phyloP scores from a whole-genome alignment of 768 basidiomycete species.

The Tulasnella sp. region DNA sequence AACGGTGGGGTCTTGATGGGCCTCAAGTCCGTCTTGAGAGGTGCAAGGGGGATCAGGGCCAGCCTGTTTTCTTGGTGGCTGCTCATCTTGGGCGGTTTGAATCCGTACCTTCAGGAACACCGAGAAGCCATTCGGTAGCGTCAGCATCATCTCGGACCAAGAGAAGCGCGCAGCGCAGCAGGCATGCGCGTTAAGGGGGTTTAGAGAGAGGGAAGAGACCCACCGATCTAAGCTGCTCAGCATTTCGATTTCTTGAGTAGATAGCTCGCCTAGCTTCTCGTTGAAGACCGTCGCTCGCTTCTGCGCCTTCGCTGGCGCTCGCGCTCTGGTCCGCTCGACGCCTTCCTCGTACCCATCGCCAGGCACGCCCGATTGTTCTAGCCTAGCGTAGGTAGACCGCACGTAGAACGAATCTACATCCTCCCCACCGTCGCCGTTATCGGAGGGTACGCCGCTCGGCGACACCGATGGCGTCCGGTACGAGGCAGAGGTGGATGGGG shows the following conservation, averaged over 20 bases:
- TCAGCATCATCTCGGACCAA: neutral
- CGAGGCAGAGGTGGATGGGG: neutral
- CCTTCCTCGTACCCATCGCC: constrained; percentile 95
- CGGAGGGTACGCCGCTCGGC: constrained; percentile 6
- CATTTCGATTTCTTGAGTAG: constrained; percentile 66
- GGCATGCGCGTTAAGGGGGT: neutral
- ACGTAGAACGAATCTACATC: constrained; percentile 81
- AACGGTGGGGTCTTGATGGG: constrained; percentile 38
- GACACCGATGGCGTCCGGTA: constrained; percentile 8
- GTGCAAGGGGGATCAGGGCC: constrained; percentile 60
- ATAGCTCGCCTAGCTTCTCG: constrained; percentile 54
- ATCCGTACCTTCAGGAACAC: constrained; percentile 69
- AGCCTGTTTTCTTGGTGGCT: constrained; percentile 68
- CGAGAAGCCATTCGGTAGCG: no score
- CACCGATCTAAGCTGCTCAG: constrained; percentile 83
- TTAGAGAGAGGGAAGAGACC: constrained; percentile 31
- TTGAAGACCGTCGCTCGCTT: constrained; percentile 43
- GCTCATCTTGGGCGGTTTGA: constrained; percentile 66
- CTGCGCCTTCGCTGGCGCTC: constrained; percentile 47
- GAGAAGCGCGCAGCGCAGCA: no score
- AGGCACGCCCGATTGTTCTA: constrained; percentile 83
- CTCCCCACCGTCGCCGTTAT: constrained; percentile 45
- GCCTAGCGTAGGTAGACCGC: constrained; percentile 79
- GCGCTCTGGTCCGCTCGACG: constrained; percentile 84
- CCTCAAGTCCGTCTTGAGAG: constrained; percentile 58